Conservation (phyloP, 1,284 basidiomycete species). For the Cutaneotrichosporon curvatum region DNA sequence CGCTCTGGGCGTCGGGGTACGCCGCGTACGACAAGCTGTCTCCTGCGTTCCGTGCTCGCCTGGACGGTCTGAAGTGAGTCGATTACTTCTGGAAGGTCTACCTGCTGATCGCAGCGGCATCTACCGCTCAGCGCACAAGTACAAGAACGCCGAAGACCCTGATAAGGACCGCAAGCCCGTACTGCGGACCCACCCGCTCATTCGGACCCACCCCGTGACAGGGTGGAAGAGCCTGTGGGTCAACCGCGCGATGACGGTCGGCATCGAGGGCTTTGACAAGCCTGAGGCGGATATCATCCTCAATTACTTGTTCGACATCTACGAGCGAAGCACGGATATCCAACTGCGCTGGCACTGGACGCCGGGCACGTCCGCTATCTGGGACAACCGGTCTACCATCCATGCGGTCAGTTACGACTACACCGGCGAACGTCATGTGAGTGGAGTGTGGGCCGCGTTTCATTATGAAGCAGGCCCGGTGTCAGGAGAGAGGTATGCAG, state of each 20-base stretch:
- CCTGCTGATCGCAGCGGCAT: constrained; percentile 8
- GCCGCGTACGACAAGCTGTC: constrained; percentile 29
- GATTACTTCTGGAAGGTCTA: too few relatives aligned
- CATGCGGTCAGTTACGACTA: constrained; percentile 31
- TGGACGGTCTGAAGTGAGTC: constrained; percentile 22
- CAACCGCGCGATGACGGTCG: constrained; percentile 48
- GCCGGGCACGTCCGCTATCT: constrained; percentile 35
- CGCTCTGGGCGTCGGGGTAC: constrained; percentile 50
- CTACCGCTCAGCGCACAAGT: constrained; percentile 30
- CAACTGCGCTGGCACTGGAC: constrained; percentile 42
- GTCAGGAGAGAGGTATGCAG: background rate
- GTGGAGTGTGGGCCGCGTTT: background rate
- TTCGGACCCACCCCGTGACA: constrained; percentile 26
- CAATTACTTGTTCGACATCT: constrained; percentile 32
- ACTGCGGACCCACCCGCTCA: constrained; percentile 41
- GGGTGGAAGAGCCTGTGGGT: constrained; percentile 43
- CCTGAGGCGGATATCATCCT: constrained; percentile 26
- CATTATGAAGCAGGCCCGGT: background rate
- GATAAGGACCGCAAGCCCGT: constrained; percentile 54
- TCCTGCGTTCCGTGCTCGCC: constrained; percentile 21
- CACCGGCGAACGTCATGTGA: constrained; percentile 5
- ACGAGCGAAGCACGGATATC: constrained; percentile 37
- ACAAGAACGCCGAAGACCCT: constrained; percentile 22
- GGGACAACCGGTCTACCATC: constrained; percentile 37
- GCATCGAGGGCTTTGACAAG: constrained; percentile 27